Evolutionary conservation across 352 stramenopile genomes (phyloP).

Genomic region (Globisporangium iwayamae): DNA sequence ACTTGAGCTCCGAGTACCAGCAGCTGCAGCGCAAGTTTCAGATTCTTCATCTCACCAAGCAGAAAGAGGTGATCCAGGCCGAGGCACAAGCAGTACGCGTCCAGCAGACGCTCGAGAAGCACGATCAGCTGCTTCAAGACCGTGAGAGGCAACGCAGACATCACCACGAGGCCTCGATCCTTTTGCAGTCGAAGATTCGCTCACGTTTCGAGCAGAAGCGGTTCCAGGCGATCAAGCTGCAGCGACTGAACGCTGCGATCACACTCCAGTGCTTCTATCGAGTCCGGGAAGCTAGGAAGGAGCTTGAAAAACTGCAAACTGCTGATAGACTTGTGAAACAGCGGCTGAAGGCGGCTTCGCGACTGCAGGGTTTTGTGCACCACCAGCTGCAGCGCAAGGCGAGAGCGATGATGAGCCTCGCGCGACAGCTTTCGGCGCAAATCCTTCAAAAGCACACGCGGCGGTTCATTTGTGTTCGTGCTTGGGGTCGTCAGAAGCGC

Average conservation of each 20-base stretch:
- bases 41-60: slow-evolving; percentile 24
- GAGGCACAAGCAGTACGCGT: slow-evolving; percentile 37
- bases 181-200: slow-evolving; percentile 57
- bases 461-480: slow-evolving; percentile 17
- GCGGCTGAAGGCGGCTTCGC: slow-evolving; percentile 13
- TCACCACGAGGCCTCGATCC: slow-evolving; percentile 48
- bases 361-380: slow-evolving; percentile 40
- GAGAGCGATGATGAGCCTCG: slow-evolving; percentile 26
- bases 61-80: slow-evolving; percentile 39
- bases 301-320: slow-evolving; percentile 19
- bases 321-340: slow-evolving; percentile 11
- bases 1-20: slow-evolving; percentile 29
- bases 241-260: slow-evolving; percentile 31
- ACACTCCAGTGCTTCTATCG: slow-evolving; percentile 44
- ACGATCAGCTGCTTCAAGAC: slow-evolving; percentile 38
- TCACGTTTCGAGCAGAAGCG: slow-evolving; percentile 53
- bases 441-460: slow-evolving; percentile 52
- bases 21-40: slow-evolving; percentile 29
- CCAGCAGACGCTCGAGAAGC: slow-evolving; percentile 33
- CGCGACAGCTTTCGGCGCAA: slow-evolving; percentile 33
- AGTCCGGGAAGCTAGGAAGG: slow-evolving; percentile 9
- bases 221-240: slow-evolving; percentile 53
- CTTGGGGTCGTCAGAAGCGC: slow-evolving; percentile 14
- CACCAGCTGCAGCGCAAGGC: slow-evolving; percentile 39
- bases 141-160: slow-evolving; percentile 29